Conservation (phyloP, 768 basidiomycete species). For the Auricularia auricula-judae region DNA sequence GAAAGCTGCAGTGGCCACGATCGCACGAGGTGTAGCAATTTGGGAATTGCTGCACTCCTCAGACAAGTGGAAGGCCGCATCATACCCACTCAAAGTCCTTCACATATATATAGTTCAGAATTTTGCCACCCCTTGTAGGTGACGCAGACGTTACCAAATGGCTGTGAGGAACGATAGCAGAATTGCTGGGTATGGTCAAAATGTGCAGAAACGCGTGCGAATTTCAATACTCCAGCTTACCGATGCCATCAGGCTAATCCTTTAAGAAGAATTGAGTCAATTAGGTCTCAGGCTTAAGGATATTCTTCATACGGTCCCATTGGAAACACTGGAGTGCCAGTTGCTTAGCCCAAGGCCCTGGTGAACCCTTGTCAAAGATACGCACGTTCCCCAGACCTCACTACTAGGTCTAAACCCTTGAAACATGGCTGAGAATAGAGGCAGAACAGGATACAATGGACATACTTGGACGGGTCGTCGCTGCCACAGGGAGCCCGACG, state of each 20-base stretch:
- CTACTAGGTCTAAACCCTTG: neutral
- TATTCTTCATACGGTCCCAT: neutral
- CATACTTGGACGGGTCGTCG: neutral
- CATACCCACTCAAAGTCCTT: slow-evolving; percentile 9
- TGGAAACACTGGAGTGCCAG: neutral
- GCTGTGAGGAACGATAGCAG: slow-evolving; percentile 6
- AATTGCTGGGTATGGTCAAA: slow-evolving; percentile 6
- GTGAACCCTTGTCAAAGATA: neutral
- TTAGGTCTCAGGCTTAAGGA: too few relatives aligned
- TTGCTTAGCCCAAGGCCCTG: too few relatives aligned
- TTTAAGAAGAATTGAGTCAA: neutral
- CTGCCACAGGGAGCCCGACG: slow-evolving; percentile 3
- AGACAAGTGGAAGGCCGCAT: slow-evolving; percentile 8
- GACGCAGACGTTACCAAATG: slow-evolving; percentile 1
- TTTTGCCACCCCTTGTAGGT: too few relatives aligned
- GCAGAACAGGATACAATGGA: neutral
- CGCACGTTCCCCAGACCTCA: slow-evolving; percentile 1
- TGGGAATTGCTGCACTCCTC: slow-evolving; percentile 9
- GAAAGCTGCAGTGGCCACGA: slow-evolving; percentile 6
- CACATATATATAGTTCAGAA: neutral
- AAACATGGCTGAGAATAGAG: neutral
- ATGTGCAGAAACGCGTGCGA: neutral
- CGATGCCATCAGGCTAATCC: neutral
- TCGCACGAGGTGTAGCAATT: slow-evolving; percentile 8
- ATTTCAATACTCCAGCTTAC: neutral